A percentile compares a stretch with the other conserved stretches of the same genome.
Evolutionary conservation across 192 early-diverging fungal species (phyloP).

Genomic region (Jimgerdemannia flammicorona): DNA sequence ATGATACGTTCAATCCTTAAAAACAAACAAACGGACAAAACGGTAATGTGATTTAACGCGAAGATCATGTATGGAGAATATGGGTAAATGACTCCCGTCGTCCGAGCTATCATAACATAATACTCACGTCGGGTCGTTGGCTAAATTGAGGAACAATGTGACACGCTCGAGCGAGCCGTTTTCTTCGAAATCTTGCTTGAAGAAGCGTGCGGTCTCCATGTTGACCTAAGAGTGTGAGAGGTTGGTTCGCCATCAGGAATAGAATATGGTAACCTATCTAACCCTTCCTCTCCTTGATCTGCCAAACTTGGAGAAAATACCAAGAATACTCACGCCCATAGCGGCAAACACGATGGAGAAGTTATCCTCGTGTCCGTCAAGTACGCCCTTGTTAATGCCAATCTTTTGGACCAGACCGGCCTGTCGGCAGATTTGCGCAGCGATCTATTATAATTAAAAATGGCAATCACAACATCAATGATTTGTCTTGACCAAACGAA

Average conservation of each 20-base stretch:
- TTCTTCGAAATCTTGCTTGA: slow-evolving; percentile 99
- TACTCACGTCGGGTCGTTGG: slow-evolving; percentile 93
- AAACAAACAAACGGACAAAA: neutral
- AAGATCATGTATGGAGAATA: slow-evolving; percentile 6
- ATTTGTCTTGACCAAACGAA: neutral
- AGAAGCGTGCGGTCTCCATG: slow-evolving; percentile 99
- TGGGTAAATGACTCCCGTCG: neutral
- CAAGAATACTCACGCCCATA: slow-evolving; percentile 71
- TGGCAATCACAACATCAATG: neutral
- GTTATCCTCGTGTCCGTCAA: slow-evolving; percentile 97
- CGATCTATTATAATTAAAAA: slow-evolving; percentile 60
- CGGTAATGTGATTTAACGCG: neutral
- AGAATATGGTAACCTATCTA: no score
- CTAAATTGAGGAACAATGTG: slow-evolving; percentile 98
- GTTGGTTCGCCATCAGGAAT: neutral
- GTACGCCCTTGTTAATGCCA: slow-evolving; percentile 83
- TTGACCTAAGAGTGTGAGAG: slow-evolving; percentile 54
- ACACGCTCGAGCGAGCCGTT: slow-evolving; percentile 99
- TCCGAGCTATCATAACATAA: slow-evolving; percentile 1
- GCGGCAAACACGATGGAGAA: slow-evolving; percentile 99
- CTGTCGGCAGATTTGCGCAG: slow-evolving; percentile 99
- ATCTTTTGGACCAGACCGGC: slow-evolving; percentile 93
- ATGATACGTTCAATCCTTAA: slow-evolving; percentile 97
- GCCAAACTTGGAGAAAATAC: neutral
- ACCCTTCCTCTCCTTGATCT: no score